Evolutionary conservation across 371 early-diverging fungal genomes (phyloP).

Genomic region (Mucor circinelloides): DNA sequence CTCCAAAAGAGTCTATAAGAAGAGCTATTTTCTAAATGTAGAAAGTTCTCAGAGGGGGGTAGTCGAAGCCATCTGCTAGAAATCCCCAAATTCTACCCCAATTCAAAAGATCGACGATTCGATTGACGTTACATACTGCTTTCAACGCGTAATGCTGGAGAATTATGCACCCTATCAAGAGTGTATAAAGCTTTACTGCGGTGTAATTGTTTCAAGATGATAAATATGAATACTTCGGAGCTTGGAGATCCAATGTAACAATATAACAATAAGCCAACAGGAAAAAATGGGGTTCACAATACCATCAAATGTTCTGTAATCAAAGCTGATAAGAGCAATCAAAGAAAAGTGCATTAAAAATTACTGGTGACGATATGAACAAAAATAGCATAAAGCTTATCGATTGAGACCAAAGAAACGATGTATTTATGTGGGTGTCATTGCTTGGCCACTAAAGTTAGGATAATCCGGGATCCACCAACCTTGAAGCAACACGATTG

Average conservation of each 20-base stretch:
- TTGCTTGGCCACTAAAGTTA: not conserved
- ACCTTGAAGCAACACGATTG: not conserved
- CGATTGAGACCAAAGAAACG: not conserved
- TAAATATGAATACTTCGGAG: not conserved
- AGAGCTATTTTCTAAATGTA: not conserved
- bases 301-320: not conserved
- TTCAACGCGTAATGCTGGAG: not conserved
- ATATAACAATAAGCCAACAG: not conserved
- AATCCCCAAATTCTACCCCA: not conserved
- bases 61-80: no score
- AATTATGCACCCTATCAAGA: not conserved
- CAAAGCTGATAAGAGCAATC: not conserved
- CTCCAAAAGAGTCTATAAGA: not conserved
- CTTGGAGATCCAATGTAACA: not conserved
- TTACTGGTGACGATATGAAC: not conserved
- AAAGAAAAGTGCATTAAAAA: not conserved
- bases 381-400: not conserved
- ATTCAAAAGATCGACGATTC: not conserved
- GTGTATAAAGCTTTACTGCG: not conserved
- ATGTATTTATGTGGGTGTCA: not conserved
- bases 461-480: not conserved
- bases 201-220: not conserved
- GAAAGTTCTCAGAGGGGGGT: not conserved
- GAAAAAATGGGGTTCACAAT: not conserved
- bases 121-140: not conserved